A percentile compares a stretch with the other conserved stretches of the same genome.
Conservation (phyloP, 2,329 filamentous ascomycete species). For the Albifimbria verrucaria region DNA sequence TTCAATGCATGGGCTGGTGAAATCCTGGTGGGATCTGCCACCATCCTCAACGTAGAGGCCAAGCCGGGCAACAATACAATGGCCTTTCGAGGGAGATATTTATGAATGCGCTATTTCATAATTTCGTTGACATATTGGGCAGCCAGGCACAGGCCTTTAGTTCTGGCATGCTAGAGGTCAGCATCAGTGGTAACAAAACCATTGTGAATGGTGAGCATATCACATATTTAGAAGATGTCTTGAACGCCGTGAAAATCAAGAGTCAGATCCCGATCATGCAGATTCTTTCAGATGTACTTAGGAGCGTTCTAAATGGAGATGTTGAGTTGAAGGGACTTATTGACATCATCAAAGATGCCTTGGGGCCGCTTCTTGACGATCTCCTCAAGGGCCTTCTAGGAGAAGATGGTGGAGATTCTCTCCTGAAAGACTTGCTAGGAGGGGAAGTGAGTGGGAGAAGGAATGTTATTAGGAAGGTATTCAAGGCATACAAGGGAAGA, state of each 20-base stretch:
- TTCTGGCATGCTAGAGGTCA: constrained; percentile 37
- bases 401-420: neutral
- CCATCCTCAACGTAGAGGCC: constrained; percentile 35
- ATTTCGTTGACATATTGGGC: constrained; percentile 35
- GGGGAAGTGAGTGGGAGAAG: too few relatives aligned
- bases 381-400: neutral
- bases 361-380: constrained; percentile 1
- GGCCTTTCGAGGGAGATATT: constrained; percentile 37
- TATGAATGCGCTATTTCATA: constrained; percentile 36
- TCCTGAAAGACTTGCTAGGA: neutral
- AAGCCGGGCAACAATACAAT: constrained; percentile 40
- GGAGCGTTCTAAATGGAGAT: constrained; percentile 28
- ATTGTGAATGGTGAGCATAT: constrained; percentile 40
- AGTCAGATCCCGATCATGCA: constrained; percentile 34
- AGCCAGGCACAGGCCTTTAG: constrained; percentile 32
- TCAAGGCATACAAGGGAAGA: too few relatives aligned
- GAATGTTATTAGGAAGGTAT: too few relatives aligned
- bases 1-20: constrained; percentile 39
- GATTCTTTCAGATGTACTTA: constrained; percentile 33
- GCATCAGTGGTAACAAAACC: constrained; percentile 38
- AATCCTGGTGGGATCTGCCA: constrained; percentile 35
- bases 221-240: constrained; percentile 38
- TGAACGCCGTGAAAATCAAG: constrained; percentile 34
- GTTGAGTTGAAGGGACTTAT: constrained; percentile 7
- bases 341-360: neutral